Evolutionary conservation across 306 rosid genomes (phyloP), one percentile per base, ranked within the genome.

Genomic region (Citrullus mucosospermus): DNA sequence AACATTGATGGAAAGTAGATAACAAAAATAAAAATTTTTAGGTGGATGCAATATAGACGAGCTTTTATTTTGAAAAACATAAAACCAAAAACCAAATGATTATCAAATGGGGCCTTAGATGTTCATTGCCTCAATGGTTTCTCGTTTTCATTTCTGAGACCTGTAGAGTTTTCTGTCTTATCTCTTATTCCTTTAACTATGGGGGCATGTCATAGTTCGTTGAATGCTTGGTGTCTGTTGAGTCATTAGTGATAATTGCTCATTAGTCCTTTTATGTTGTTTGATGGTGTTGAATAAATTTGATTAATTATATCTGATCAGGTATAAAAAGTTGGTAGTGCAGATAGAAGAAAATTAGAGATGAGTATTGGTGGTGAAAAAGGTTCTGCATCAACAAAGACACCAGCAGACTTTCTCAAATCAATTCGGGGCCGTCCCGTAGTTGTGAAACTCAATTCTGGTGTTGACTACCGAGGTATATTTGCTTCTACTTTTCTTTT

Each of bases 341-440:
- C 36, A 34, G 60, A 73, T 18, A 44, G 30, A 39, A 30, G 25
- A 28, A 28, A 25, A 71, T 9, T 20, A 48, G 75, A 83, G 66
- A 81, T 88, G 92, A 88, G 92, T n/a, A 81, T 88, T 70, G 91
- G 81, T 53, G 78, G 84, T 61, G 98, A 93, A 88, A 71, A 71
- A 71, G 90, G 85, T 43, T 87, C 92, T 2, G 84, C 88, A 17
- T 78, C 93, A 71, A 93, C 98, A 0, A 93, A 93, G 84, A 93
- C 96, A 34, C 98, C 97, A 0, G 97, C 97, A 0, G 97, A 93
- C 87, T 93, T 93, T 71, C 97, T 93, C 76, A 93, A 93, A 72
- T 91, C 98, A 50, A 93, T 93, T 78, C 96, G 98, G 0, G 98
- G 98, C 36, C 93, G 93, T 51, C 98, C 98, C 0, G 98, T 93